Conservation (phyloP, 2,329 filamentous ascomycete genomes). For the Xylaria multiplex region DNA sequence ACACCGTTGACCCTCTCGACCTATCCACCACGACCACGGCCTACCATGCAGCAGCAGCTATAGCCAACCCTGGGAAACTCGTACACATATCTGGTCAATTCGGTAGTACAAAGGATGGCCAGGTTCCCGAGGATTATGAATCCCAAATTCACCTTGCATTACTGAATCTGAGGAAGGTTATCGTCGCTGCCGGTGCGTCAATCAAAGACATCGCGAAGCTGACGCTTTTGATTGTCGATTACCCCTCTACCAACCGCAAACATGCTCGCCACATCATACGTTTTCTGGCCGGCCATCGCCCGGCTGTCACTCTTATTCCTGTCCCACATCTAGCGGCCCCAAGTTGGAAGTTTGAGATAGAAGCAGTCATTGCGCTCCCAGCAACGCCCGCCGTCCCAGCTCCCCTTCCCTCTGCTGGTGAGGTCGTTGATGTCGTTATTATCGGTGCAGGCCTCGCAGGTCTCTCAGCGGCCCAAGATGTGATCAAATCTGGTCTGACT, state of each 20-base stretch:
- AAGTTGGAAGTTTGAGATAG: slow-evolving; percentile 41
- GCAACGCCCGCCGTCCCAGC: slow-evolving; percentile 18
- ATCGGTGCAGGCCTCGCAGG: slow-evolving; percentile 59
- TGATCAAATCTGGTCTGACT: slow-evolving; percentile 52
- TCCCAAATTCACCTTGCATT: slow-evolving; percentile 55
- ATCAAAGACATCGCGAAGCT: slow-evolving; percentile 53
- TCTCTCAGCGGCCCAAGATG: slow-evolving; percentile 50
- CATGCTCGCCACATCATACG: slow-evolving; percentile 3
- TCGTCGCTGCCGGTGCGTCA: slow-evolving; percentile 48
- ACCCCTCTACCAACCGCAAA: slow-evolving; percentile 50
- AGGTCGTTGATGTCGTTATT: slow-evolving; percentile 50
- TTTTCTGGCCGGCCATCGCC: slow-evolving; percentile 50
- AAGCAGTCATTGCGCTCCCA: slow-evolving; percentile 19
- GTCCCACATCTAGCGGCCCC: slow-evolving; percentile 57
- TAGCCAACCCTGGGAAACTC: slow-evolving; percentile 22
- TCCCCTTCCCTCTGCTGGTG: neutral
- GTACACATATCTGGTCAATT: slow-evolving; percentile 52
- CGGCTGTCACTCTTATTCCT: slow-evolving; percentile 55
- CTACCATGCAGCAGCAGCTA: slow-evolving; percentile 42
- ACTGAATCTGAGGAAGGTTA: slow-evolving; percentile 51
- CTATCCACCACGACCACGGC: slow-evolving; percentile 32
- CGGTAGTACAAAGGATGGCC: slow-evolving; percentile 48
- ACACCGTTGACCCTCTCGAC: slow-evolving; percentile 6
- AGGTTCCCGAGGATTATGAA: slow-evolving; percentile 52
- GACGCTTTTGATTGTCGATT: slow-evolving; percentile 57